Evolutionary conservation across 208 protist species (phyloP), one percentile per base, ranked within the genome.

Genomic region (Naegleria lovaniensis): DNA sequence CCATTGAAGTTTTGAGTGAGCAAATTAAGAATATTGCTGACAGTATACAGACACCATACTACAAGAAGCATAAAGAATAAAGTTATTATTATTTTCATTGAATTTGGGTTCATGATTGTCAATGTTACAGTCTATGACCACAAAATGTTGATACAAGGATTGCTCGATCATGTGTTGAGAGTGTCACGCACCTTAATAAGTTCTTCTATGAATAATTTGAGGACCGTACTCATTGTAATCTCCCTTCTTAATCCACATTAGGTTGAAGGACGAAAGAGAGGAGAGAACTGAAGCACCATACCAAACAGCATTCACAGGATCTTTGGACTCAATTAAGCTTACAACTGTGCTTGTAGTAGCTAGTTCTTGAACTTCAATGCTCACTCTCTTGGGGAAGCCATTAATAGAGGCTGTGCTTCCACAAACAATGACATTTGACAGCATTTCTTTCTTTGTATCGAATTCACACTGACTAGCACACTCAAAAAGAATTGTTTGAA

Each of bases 261-360:
- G 3, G 5, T 41, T 36, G 22, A 89, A 76, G 15, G 29, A 43
- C n/a, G 33, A 33, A 40, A 89, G 52, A 33, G n/a, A 39, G 29
- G 51, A 97, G 38, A 99, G 91, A 91, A 99, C 99, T 39, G 98
- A 99, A 86, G 98, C 99, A 86, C 99, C 98, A 88, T 99, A 98
- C 98, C 98, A 99, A 52, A 98, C 98, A 90, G 94, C 97, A 94
- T 98, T 98, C 91, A 98, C 97, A 51, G 97, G 93, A 91, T 99
- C 98, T 48, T 96, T 97, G 52, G 96, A 96, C 33, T 97, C 97
- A 52, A 98, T 5, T 95, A 48, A 98, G 96, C 94, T 98, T 98
- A 86, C 98, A 96, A 93, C 98, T 98, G 91, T 98, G 98, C 5
- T 13, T 6, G 85, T 96, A 25, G 97, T 97, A 7, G 97, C 96